Conservation (phyloP, 2,329 filamentous ascomycete species). For the Zasmidium cellare region DNA sequence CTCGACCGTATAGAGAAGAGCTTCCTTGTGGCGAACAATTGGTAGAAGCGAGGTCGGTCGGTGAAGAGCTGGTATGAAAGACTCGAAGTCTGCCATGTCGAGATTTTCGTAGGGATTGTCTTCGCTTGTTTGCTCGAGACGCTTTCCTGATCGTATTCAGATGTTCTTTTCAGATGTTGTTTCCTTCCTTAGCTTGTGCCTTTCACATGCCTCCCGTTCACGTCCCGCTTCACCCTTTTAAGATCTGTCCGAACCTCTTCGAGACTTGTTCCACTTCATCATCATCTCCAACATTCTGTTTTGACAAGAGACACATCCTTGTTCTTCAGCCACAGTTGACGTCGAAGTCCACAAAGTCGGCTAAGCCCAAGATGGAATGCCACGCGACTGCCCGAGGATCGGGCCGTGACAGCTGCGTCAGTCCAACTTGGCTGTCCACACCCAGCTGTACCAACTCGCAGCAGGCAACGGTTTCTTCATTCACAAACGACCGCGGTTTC, state of each 20-base stretch:
- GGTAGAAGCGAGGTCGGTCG: conserved; percentile 82
- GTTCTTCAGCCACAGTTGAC: no score
- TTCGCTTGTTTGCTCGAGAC: background rate
- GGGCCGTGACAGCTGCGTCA: background rate
- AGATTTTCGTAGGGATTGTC: background rate
- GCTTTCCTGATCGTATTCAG: background rate
- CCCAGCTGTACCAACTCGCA: background rate
- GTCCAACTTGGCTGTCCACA: background rate
- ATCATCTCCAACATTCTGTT: no score
- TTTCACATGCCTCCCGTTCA: no score
- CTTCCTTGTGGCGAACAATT: conserved; percentile 78
- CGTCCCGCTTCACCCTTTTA: no score
- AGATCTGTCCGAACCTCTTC: no score
- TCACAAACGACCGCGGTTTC: background rate
- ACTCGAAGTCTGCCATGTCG: conserved; percentile 38
- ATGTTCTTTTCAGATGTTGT: background rate
- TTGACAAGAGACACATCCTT: no score
- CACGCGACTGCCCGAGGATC: background rate
- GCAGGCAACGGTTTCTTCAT: background rate
- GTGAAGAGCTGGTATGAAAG: conserved; percentile 76
- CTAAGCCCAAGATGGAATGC: no score
- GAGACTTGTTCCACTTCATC: no score
- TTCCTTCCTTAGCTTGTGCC: no score
- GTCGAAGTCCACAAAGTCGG: no score
- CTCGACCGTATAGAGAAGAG: conserved; percentile 82